Evolutionary conservation across 2,329 filamentous ascomycete genomes (phyloP).

Genomic region (Dryadomyces quercus-mongolicae): DNA sequence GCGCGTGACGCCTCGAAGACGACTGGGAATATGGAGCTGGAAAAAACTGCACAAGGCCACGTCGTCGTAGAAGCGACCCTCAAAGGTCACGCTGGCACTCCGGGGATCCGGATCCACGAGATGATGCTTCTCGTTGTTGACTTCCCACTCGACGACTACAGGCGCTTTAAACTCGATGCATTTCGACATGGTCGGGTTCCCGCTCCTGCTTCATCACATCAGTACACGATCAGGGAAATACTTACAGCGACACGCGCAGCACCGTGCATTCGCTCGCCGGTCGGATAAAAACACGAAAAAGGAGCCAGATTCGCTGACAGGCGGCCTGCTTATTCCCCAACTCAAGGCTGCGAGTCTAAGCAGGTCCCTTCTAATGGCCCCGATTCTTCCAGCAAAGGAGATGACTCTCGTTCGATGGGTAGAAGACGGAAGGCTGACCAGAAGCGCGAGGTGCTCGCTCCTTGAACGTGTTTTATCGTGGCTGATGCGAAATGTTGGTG

Average conservation of each 20-base stretch:
- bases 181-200: neutral
- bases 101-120: neutral
- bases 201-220: neutral
- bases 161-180: neutral
- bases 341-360: neutral
- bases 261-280: neutral
- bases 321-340: neutral
- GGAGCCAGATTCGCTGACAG: neutral
- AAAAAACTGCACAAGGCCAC: neutral
- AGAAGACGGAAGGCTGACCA: neutral
- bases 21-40: neutral
- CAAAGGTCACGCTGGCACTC: neutral
- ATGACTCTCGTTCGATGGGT: neutral
- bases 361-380: neutral
- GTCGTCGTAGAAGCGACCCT: neutral
- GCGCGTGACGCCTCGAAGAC: neutral
- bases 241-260: neutral
- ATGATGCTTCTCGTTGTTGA: neutral
- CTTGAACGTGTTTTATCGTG: neutral
- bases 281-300: neutral
- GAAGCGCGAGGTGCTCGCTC: neutral
- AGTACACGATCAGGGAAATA: neutral
- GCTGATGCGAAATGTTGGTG: neutral
- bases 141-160: neutral
- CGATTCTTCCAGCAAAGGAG: conserved; percentile 1